A percentile compares a stretch with the other conserved stretches of the same genome.
Conservation (phyloP, 2,329 filamentous ascomycete species). For the Nothopassalora personata region DNA sequence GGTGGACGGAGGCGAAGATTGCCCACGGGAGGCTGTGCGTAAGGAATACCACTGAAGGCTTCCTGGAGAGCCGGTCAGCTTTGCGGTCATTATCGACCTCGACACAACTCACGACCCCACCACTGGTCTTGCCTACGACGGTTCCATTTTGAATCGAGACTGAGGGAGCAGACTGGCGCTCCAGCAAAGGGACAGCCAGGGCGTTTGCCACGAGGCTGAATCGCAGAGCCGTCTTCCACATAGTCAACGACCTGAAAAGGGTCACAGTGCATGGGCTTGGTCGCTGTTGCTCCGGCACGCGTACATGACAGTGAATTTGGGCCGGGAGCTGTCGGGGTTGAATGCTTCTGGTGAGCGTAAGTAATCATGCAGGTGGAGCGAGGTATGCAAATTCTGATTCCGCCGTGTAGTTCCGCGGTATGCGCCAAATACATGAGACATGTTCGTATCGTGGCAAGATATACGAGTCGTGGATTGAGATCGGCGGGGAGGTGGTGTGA, state of each 20-base stretch:
- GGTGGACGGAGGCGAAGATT: constrained; percentile 63
- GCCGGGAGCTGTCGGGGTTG: too few species aligned
- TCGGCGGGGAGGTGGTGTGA: not conserved
- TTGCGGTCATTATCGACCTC: too few species aligned
- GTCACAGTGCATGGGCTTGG: not conserved
- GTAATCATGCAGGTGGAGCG: too few species aligned
- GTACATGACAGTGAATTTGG: not conserved
- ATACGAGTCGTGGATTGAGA: not conserved
- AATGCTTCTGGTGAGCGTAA: too few species aligned
- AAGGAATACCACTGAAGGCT: constrained; percentile 60
- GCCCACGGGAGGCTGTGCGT: constrained; percentile 62
- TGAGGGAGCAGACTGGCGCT: not conserved
- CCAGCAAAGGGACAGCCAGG: not conserved
- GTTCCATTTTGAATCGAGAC: constrained; percentile 53
- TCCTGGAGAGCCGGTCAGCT: constrained; percentile 37
- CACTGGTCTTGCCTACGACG: constrained; percentile 44
- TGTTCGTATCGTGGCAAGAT: too few species aligned
- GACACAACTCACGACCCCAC: constrained; percentile 49
- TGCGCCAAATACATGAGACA: too few species aligned
- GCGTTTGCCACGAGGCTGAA: not conserved
- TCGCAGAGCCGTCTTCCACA: not conserved
- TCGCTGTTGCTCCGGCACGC: not conserved
- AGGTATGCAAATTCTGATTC: too few species aligned
- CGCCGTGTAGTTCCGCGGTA: too few species aligned
- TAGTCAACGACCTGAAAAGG: not conserved